phyloP scores from a whole-genome alignment of 1,284 basidiomycete genomes.

The Cutaneotrichosporon daszewskae region DNA sequence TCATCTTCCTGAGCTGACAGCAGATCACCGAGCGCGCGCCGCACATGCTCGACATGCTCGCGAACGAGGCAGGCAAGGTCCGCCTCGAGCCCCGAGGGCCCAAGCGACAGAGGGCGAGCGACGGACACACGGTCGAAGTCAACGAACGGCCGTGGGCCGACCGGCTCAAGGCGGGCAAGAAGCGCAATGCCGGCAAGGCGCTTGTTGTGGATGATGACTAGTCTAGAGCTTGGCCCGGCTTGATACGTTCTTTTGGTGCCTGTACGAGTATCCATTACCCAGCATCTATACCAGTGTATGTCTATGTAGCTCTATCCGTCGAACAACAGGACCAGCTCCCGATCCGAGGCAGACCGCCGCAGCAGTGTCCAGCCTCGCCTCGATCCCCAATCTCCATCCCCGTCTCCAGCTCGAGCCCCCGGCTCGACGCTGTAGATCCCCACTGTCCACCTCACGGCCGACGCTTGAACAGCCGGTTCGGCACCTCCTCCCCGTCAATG shows the following conservation, averaged over 20 bases:
- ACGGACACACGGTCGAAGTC: background rate
- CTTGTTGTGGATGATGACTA: constrained; percentile 1
- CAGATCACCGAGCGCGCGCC: constrained; percentile 29
- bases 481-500: constrained; percentile 48
- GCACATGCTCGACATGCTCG: constrained; percentile 25
- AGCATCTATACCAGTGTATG: constrained; percentile 4
- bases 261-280: constrained; percentile 4
- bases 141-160: constrained; percentile 5
- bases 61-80: constrained; percentile 33
- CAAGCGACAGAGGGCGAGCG: background rate
- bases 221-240: too few relatives aligned
- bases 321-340: background rate
- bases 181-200: constrained; percentile 5
- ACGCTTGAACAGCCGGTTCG: constrained; percentile 37
- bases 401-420: too few relatives aligned
- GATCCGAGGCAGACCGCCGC: background rate
- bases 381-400: too few relatives aligned
- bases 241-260: too few relatives aligned
- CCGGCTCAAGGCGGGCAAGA: constrained; percentile 2
- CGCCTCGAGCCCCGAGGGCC: background rate
- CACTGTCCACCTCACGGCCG: constrained; percentile 4
- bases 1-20: background rate
- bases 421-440: too few relatives aligned
- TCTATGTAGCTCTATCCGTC: constrained; percentile 6
- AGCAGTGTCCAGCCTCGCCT: too few relatives aligned